Percentiles rank a stretch among this genome's conserved stretches.
phyloP scores from a whole-genome alignment of 2,329 filamentous ascomycete species.

The Colletotrichum sp. region DNA sequence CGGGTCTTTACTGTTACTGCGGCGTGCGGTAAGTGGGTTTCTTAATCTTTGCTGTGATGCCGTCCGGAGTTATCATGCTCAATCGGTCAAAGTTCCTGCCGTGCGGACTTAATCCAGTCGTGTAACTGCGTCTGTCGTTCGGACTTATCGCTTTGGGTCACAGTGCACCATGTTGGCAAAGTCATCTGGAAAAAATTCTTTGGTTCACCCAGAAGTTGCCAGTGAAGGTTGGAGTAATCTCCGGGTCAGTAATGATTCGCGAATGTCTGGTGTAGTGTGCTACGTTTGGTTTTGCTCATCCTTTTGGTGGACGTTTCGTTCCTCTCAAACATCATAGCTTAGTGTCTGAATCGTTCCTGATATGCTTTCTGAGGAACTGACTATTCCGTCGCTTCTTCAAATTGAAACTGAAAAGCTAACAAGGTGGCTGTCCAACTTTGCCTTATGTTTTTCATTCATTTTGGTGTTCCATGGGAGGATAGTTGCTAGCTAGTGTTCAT shows the following conservation, averaged over 20 bases:
- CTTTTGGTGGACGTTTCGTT: neutral
- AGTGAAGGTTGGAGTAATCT: neutral
- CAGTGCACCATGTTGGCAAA: neutral
- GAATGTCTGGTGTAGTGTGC: neutral
- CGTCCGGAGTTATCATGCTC: neutral
- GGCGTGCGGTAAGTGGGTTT: neutral
- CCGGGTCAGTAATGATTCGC: neutral
- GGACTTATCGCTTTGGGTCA: neutral
- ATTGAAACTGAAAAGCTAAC: neutral
- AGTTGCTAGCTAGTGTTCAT: neutral
- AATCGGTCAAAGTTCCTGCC: neutral
- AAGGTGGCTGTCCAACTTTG: no score
- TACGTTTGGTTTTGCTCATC: neutral
- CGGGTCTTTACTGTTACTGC: neutral
- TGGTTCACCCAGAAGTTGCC: neutral
- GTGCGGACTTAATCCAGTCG: neutral
- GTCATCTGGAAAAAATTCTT: neutral
- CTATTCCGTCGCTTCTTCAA: neutral
- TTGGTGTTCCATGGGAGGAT: neutral
- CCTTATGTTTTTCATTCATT: neutral
- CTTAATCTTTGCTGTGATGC: neutral
- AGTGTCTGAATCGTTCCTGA: neutral
- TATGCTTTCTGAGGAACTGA: neutral
- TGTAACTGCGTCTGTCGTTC: neutral
- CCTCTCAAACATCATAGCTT: neutral